Percentiles rank a stretch among this genome's conserved stretches.
phyloP scores from a whole-genome alignment of 176 grass and related monocot species.

The Musa itinerans region DNA sequence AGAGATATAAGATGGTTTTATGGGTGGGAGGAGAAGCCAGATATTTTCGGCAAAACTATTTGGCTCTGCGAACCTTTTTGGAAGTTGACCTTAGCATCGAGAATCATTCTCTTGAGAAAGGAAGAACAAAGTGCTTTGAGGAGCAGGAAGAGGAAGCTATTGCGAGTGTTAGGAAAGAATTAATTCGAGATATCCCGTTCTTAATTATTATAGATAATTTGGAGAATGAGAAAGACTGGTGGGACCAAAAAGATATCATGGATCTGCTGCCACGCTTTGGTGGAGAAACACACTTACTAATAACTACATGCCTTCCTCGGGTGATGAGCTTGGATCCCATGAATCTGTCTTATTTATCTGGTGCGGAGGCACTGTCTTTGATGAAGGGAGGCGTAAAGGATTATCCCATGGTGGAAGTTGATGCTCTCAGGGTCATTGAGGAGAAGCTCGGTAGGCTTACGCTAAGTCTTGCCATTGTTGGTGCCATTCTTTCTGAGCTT shows the following conservation, averaged over 20 bases:
- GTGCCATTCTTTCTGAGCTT: constrained; percentile 86
- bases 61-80: constrained; percentile 57
- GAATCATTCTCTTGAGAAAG: constrained; percentile 57
- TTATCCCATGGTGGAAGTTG: constrained; percentile 62
- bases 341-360: constrained; percentile 92
- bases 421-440: constrained; percentile 80
- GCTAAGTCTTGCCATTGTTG: constrained; percentile 68
- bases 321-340: constrained; percentile 87
- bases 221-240: constrained; percentile 97
- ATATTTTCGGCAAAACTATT: constrained; percentile 82
- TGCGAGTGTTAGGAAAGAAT: constrained; percentile 64
- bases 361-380: constrained; percentile 75
- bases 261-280: constrained; percentile 82
- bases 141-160: constrained; percentile 95
- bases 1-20: constrained; percentile 91
- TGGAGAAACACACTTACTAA: constrained; percentile 86
- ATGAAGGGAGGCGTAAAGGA: constrained; percentile 85
- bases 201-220: constrained; percentile 94
- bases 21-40: constrained; percentile 88
- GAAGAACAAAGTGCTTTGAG: constrained; percentile 75
- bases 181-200: constrained; percentile 72
- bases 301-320: constrained; percentile 65
- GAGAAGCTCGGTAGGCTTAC: constrained; percentile 86
- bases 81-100: constrained; percentile 62
- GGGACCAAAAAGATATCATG: constrained; percentile 63